These are phyloP conservation scores for Casaregolazyma suthepensis DNA, from an alignment of 1,139 yeast species.

Conservation along the genomic window DNA sequence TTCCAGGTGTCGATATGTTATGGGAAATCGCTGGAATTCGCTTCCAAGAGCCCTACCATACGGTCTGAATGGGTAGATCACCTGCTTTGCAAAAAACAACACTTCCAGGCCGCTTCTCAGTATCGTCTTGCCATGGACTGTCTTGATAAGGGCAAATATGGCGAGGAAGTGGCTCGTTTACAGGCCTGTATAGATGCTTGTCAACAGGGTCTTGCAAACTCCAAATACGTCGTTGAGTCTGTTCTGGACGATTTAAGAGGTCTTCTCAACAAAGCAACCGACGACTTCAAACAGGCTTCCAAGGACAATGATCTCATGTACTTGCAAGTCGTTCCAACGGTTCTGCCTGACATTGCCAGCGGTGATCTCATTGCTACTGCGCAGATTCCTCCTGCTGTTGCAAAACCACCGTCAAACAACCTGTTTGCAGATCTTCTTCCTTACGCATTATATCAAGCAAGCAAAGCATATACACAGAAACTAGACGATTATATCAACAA, in stretches of 20 bases:
- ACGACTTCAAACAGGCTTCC: slow-evolving; percentile 51
- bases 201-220: slow-evolving; percentile 31
- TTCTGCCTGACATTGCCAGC: slow-evolving; percentile 42
- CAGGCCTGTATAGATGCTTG: slow-evolving; percentile 38
- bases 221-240: slow-evolving; percentile 40
- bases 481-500: slow-evolving; percentile 51
- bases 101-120: slow-evolving; percentile 66
- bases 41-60: slow-evolving; percentile 47
- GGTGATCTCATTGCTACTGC: slow-evolving; percentile 53
- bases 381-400: slow-evolving; percentile 34
- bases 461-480: slow-evolving; percentile 64
- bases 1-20: slow-evolving; percentile 58
- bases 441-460: slow-evolving; percentile 55
- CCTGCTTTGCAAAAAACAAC: slow-evolving; percentile 49
- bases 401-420: slow-evolving; percentile 22
- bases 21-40: slow-evolving; percentile 39
- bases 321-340: slow-evolving; percentile 55
- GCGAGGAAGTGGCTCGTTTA: slow-evolving; percentile 62
- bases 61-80: slow-evolving; percentile 62
- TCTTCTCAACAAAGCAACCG: slow-evolving; percentile 40
- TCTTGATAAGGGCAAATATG: slow-evolving; percentile 50
- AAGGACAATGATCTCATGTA: slow-evolving; percentile 79
- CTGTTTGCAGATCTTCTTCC: slow-evolving; percentile 62
- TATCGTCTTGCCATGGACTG: slow-evolving; percentile 52
- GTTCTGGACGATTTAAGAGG: slow-evolving; percentile 46